phyloP scores from a whole-genome alignment of 208 protist genomes.

The Acanthamoeba castellanii region DNA sequence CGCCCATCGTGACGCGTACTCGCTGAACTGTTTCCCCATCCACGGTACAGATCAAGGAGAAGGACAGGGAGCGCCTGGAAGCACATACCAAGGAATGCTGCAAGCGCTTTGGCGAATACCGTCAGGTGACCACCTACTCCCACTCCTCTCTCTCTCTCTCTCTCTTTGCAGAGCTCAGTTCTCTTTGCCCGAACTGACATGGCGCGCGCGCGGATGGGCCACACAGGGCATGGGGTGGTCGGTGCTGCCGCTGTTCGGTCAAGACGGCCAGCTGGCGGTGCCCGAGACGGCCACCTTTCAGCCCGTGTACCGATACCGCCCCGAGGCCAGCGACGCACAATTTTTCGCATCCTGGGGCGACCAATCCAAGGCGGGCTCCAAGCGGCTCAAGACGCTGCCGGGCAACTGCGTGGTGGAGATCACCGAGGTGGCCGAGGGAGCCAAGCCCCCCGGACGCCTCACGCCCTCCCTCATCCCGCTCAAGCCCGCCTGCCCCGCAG shows the following conservation, averaged over 20 bases:
- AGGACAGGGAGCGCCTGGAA: constrained; percentile 24
- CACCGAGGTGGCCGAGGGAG: background rate
- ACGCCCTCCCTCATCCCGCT: background rate
- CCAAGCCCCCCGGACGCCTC: background rate
- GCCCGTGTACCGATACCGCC: background rate
- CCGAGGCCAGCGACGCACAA: background rate
- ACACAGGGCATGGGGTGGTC: background rate
- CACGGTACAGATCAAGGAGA: constrained; percentile 24
- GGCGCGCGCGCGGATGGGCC: too few species aligned
- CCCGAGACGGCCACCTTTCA: background rate
- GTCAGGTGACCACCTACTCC: background rate
- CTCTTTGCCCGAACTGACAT: too few species aligned
- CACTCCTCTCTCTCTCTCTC: background rate
- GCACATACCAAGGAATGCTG: constrained; percentile 20
- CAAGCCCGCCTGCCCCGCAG: constrained; percentile 1
- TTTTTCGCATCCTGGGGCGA: constrained; percentile 17
- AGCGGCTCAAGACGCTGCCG: constrained; percentile 21
- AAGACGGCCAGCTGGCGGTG: background rate
- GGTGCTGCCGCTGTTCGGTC: background rate
- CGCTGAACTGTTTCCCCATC: too few species aligned
- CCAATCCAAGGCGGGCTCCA: constrained; percentile 47
- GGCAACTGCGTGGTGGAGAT: constrained; percentile 16
- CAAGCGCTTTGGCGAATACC: constrained; percentile 23
- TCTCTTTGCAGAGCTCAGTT: background rate
- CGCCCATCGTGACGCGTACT: too few species aligned